Base-by-base conservation (phyloP, 108 stramenopile species). In the Conticribra guillardii region DNA sequence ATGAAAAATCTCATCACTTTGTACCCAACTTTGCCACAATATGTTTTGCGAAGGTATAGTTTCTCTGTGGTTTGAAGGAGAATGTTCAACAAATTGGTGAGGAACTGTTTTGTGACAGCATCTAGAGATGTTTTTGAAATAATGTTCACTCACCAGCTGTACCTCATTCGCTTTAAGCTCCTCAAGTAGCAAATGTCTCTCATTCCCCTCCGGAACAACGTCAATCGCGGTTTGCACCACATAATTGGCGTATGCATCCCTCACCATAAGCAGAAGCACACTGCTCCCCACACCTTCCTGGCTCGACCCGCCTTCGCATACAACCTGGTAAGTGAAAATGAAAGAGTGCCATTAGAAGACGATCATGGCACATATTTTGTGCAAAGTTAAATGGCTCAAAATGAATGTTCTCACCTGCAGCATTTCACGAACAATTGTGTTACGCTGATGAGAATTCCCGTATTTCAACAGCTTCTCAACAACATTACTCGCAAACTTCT, bases 401-500 rank as follows among this genome's bases (percentile, higher is more conserved):
- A 24, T 32, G 14, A 51, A 32, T 30, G 31, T 19, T 54, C 48
- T 74, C 49, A 87, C 81, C 69, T 85, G 85, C 15, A 93, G 72
- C 92, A 93, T 93, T 73, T 93, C 89, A 33, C 87, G 75, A 49
- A 87, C 89, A 49, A 93, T 76, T 9, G 82, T 55, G 66, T 79
- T 87, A 27, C 98, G 79, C 52, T 97, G 96, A 54, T 84, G 64
- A 22, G 74, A 67, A 48, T 82, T 94, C 18, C 97, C 97, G 71
- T 91, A 97, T 83, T 98, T 95, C 22, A 99, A 83, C 54, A 97
- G 81, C 61, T 97, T 97, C 68, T 99, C 98, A 4, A 99, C 96
- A 48, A 99, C 98, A 61, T 99, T 99, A 48, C 93, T 95, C 18
- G 98, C 96, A 79, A 98, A 98, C 74, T 99, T 99, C 81, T 99